Base-by-base conservation (phyloP, 352 stramenopile species). In the Paralagenidium karlingii region DNA sequence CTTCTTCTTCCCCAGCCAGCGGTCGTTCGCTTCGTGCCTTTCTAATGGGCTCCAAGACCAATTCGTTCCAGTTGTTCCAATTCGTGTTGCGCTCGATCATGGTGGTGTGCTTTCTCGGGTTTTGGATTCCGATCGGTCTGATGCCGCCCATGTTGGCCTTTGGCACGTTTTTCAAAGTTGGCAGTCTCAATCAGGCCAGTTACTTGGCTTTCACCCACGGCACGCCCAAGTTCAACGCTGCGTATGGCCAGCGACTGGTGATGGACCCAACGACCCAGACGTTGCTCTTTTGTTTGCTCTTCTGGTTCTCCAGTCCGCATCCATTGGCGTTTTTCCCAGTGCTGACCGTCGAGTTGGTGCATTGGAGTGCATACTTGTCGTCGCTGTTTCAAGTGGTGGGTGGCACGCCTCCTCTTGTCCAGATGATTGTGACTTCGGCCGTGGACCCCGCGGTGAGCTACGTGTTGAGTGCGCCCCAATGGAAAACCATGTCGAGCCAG, bases 241-340 rank as follows among this genome's bases (percentile, higher is more conserved):
- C 47, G 18, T 94, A 94, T 45, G 73, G 63, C n/a, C 76, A 93
- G 55, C 60, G 77, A 4, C 54, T 94, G 22, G 58, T 90, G 43
- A 46, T 86, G 34, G 81, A 94, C 49, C 78, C 76, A 37, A 69
- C 76, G 20, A 68, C 76, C 22, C 81, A 94, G 50, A 60, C 74
- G 43, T 61, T 91, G 20, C 83, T 91, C 58, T 88, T 86, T 57
- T 84, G 64, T 24, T 56, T 92, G 24, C 61, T 94, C 31, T 94
- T 94, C 47, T 89, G 65, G 57, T 68, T 89, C 43, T 83, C 71
- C 32, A 44, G 47, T 29, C 71, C 78, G n/a, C 76, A 84, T 48
- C 54, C 58, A 11, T 59, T 94, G 51, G 81, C 78, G 4, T 51
- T 92, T 45, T 43, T 90, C 34, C 78, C 79, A 3, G 60, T 92